These are phyloP conservation scores for Citrus reticulata DNA, from an alignment of 345 rosid species.

Conservation along the genomic window DNA sequence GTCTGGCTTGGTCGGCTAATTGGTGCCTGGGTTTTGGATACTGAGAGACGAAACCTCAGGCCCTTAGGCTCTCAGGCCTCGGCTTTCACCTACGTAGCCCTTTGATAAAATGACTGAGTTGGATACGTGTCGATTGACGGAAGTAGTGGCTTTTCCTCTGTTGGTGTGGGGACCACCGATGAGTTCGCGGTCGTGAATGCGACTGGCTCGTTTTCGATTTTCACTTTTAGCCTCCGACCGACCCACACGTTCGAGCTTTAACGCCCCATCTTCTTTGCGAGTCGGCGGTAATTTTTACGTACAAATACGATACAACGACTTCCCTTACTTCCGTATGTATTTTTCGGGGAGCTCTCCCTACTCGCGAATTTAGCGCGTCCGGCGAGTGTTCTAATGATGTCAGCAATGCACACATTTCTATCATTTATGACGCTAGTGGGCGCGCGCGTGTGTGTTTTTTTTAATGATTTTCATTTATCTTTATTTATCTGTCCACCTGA, in stretches of 20 bases:
- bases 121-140: neutral
- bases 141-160: no score
- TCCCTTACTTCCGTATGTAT: no score
- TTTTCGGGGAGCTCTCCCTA: neutral
- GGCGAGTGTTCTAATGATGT: no score
- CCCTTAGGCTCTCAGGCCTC: neutral
- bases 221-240: constrained; percentile 29
- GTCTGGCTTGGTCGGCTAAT: constrained; percentile 8
- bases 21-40: constrained; percentile 20
- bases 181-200: neutral
- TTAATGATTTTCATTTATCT: no score
- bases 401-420: no score
- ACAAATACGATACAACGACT: neutral
- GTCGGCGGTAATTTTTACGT: neutral
- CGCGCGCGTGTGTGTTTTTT: rapidly evolving
- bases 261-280: neutral
- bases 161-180: neutral
- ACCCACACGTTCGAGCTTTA: constrained; percentile 26
- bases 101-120: neutral
- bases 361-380: neutral
- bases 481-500: no score
- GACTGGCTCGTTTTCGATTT: neutral
- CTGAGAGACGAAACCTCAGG: constrained; percentile 22
- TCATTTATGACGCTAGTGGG: no score
- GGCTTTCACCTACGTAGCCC: neutral